Conservation (phyloP, 2,329 filamentous ascomycete species). For the Torrubiella hemipterigena region DNA sequence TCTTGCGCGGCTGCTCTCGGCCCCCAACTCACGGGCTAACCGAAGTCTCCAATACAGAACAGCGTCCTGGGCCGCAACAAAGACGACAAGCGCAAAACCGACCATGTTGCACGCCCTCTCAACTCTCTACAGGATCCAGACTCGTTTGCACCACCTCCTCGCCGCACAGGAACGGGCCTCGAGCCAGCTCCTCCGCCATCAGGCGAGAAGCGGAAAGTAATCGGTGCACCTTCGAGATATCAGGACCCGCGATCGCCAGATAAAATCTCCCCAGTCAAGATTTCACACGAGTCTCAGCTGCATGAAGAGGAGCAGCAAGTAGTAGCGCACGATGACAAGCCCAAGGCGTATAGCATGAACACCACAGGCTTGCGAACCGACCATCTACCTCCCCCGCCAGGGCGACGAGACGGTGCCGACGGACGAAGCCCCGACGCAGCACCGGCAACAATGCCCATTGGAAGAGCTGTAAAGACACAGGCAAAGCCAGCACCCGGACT, state of each 20-base stretch:
- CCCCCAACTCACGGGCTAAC: slow-evolving; percentile 3
- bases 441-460: slow-evolving; percentile 16
- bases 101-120: slow-evolving; percentile 46
- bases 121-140: slow-evolving; percentile 62
- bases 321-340: slow-evolving; percentile 15
- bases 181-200: slow-evolving; percentile 12
- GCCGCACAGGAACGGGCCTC: slow-evolving; percentile 31
- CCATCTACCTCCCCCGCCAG: slow-evolving; percentile 60
- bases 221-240: slow-evolving; percentile 20
- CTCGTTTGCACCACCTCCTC: slow-evolving; percentile 72
- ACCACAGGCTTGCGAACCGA: slow-evolving; percentile 60
- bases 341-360: slow-evolving; percentile 56
- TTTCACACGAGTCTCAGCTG: slow-evolving; percentile 1
- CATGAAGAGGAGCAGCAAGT: slow-evolving; percentile 4
- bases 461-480: slow-evolving; percentile 10
- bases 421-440: slow-evolving; percentile 17
- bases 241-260: slow-evolving; percentile 15
- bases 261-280: slow-evolving; percentile 8
- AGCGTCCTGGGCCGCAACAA: slow-evolving; percentile 29
- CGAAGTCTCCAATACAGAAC: slow-evolving; percentile 21
- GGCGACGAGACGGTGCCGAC: slow-evolving; percentile 31
- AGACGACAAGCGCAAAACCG: slow-evolving; percentile 12
- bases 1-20: slow-evolving; percentile 3
- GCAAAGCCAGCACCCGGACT: slow-evolving; percentile 48
- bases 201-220: slow-evolving; percentile 13